Conservation (phyloP, 1,284 basidiomycete genomes). For the Trichosporon coremiiforme region DNA sequence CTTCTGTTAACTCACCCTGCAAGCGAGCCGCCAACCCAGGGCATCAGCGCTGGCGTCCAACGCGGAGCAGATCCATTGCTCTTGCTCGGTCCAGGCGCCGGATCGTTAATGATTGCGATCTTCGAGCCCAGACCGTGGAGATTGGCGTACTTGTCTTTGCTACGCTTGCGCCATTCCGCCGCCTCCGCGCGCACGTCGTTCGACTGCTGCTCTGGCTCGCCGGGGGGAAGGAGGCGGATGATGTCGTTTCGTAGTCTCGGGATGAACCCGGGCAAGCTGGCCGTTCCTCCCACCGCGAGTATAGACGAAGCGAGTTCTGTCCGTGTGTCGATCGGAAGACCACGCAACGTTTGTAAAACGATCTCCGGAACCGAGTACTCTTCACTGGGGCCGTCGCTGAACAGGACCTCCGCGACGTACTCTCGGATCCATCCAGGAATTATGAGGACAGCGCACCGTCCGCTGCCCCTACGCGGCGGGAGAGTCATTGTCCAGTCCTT, state of each 20-base stretch:
- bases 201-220: conserved; percentile 23
- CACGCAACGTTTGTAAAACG: conserved; percentile 68
- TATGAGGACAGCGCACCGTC: conserved; percentile 58
- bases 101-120: conserved; percentile 81
- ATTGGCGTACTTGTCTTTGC: conserved; percentile 70
- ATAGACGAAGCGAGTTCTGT: conserved; percentile 77
- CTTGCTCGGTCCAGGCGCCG: conserved; percentile 53
- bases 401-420: conserved; percentile 83
- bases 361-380: conserved; percentile 79
- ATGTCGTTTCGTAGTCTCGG: conserved; percentile 78
- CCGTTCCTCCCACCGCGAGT: conserved; percentile 82
- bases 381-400: conserved; percentile 73
- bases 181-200: conserved; percentile 28
- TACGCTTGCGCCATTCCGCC: conserved; percentile 37
- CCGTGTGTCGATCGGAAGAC: conserved; percentile 85
- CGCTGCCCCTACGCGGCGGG: conserved; percentile 20
- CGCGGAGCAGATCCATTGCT: conserved; percentile 80
- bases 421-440: conserved; percentile 96
- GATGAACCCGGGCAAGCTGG: conserved; percentile 89
- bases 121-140: conserved; percentile 69
- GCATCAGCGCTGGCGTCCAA: conserved; percentile 73
- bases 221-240: conserved; percentile 62
- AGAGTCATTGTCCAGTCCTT: conserved; percentile 35
- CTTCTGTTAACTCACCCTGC: conserved; percentile 82
- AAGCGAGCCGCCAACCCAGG: conserved; percentile 91